Evolutionary conservation across 164 flowering plant species (phyloP), one percentile per base, ranked within the genome.

Genomic region (Magnolia officinalis): DNA sequence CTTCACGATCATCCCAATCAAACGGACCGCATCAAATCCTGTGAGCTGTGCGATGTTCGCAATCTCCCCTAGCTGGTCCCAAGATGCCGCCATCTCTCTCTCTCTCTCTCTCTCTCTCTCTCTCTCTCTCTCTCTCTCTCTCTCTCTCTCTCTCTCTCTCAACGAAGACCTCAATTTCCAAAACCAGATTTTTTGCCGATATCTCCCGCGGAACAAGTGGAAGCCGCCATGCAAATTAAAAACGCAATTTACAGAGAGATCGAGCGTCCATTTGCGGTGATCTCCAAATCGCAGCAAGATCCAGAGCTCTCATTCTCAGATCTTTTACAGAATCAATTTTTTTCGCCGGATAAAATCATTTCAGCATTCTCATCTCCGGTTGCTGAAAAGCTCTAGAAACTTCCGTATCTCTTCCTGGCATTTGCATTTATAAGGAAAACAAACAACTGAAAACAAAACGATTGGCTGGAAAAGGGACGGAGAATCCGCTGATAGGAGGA

Each of bases 31-130:
- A 81, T 92, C 95, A 6, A 93, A 55, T 1, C 98, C 98, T 0
- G 91, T 83, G 16, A 93, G 89, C 82, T 95, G 98, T 1, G 91
- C 92, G 14, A 92, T 85, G 81, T 86, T 93, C 0, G 94, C 93
- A 45, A 93, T 78, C 78, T 92, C 95, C 74, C 97, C 96, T 61
- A 90, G 76, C 71, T 88, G 85, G 0, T 90, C 95, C 98, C 96
- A 93, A 19, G 85, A 63, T 2, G 91, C 85, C 95, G 82, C 85
- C 67, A 63, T 78, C 68, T 24, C 59, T 18, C 18, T 70, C 64
- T 63, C 52, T n/a, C n/a, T 71, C 71, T 59, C 78, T 70, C 55
- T 8, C 68, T 59, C 24, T 73, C 67, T 73, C 68, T 23, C 23
- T 10, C 65, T 72, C 64, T 72, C 7, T 24, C 2, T 23, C 31